phyloP scores from a whole-genome alignment of 23 red algal species.

The Gracilaria domingensis region DNA sequence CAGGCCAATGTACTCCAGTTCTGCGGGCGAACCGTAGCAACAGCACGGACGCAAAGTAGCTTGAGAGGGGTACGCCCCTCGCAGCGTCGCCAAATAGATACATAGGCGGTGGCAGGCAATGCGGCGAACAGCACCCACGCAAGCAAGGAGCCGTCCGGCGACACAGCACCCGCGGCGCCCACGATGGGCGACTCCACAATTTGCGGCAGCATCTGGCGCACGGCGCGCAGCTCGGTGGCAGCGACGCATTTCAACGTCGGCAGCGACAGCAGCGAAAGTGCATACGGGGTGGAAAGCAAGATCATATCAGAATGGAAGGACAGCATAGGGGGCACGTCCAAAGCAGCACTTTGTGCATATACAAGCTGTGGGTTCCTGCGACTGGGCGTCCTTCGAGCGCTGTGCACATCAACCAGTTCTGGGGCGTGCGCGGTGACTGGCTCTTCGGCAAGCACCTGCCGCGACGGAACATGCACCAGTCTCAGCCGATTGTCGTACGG shows the following conservation, averaged over 20 bases:
- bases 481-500: slow-evolving; percentile 57
- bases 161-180: slow-evolving; percentile 38
- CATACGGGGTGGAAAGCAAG: slow-evolving; percentile 13
- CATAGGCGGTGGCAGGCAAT: slow-evolving; percentile 13
- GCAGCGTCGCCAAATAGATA: slow-evolving; percentile 23
- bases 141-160: slow-evolving; percentile 31
- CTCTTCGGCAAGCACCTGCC: background rate
- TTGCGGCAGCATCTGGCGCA: slow-evolving; percentile 20
- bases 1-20: slow-evolving; percentile 55
- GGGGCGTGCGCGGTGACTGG: slow-evolving; percentile 12
- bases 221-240: background rate
- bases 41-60: background rate
- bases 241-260: background rate
- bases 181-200: background rate
- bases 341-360: slow-evolving; percentile 46
- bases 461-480: background rate
- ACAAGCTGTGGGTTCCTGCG: background rate
- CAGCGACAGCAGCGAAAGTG: background rate
- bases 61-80: too few relatives aligned
- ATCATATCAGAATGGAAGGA: background rate
- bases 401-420: slow-evolving; percentile 38
- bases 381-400: slow-evolving; percentile 1
- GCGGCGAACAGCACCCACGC: slow-evolving; percentile 49
- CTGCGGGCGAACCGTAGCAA: slow-evolving; percentile 6
- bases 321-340: slow-evolving; percentile 50